Base-by-base conservation (phyloP, 768 basidiomycete species). In the Sporobolomyces pararoseus region DNA sequence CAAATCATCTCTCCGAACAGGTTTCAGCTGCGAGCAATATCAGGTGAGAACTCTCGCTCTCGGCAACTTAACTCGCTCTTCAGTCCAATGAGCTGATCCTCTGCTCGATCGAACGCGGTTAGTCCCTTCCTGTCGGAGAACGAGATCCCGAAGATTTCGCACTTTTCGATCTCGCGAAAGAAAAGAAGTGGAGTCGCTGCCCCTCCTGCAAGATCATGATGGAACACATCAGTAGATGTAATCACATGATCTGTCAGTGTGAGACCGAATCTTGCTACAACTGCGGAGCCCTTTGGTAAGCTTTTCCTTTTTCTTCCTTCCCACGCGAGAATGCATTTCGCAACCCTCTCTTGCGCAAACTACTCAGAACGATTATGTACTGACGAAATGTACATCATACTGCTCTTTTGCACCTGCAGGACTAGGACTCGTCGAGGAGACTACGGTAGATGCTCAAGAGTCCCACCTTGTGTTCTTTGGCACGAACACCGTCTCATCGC, bases 131-230 rank as follows among this genome's bases (percentile, higher is more conserved):
- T 4, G 9, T 19, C 23, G 44, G 35, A 31, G 44, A 54, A 31
- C 53, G 64, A 52, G 16, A 29, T 23, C 64, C 54, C 44, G 53
- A 47, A 32, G 64, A 65, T 44, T 19, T 55, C 54, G 44, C 64
- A 1, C n/a, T 65, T 13, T 55, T 65, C 46, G 9, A 31, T 2
- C 42, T 65, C 64, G 64, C 64, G 7, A 25, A 31, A 2, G 23
- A 27, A 3, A 1, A 49, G 16, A 10, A 31, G 4, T 65, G 44
- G 42, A 32, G 25, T 14, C 54, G 64, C 29, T 65, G 64, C 19
- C 64, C 64, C 29, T 44, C 31, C 19, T 65, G 64, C 54, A 55
- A 57, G n/a, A 31, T 49, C 27, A n/a, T 65, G 29, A 49, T 57
- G 42, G 64, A 65, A 51, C 64, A 10, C 44, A 21, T 35, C 16